Evolutionary conservation across 495 filamentous ascomycete species (phyloP).

Genomic region (Gamarada debralockiae): DNA sequence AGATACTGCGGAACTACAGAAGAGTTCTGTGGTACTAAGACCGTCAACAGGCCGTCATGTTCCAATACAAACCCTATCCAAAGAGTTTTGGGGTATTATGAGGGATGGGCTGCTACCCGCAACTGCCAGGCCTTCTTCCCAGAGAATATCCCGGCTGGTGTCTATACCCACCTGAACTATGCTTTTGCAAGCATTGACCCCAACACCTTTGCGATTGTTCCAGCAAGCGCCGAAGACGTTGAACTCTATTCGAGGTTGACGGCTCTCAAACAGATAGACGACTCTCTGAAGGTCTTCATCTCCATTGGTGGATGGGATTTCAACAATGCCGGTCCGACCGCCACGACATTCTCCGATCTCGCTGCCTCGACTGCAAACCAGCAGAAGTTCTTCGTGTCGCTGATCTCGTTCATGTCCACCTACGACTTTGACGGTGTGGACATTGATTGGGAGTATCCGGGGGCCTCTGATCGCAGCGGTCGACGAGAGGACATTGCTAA

Average conservation of each 20-base stretch:
- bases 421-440: conserved; percentile 50
- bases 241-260: not conserved
- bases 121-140: not conserved
- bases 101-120: not conserved
- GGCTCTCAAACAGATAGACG: not conserved
- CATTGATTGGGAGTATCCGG: conserved; percentile 51
- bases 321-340: conserved; percentile 24
- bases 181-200: conserved; percentile 15
- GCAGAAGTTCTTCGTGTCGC: conserved; percentile 32
- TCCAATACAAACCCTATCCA: not conserved
- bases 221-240: conserved; percentile 1
- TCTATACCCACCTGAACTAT: conserved; percentile 21
- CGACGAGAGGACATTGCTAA: conserved; percentile 35
- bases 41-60: not conserved
- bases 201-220: conserved; percentile 1
- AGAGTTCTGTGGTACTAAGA: not conserved
- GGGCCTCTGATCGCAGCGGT: conserved; percentile 42
- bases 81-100: conserved; percentile 3
- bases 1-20: not conserved
- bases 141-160: not conserved
- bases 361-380: conserved; percentile 24
- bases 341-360: conserved; percentile 30
- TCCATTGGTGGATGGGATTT: conserved; percentile 42
- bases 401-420: conserved; percentile 37
- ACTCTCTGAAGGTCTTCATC: conserved; percentile 30